Percentiles rank a stretch among this genome's conserved stretches.
phyloP scores from a whole-genome alignment of 2,329 filamentous ascomycete species.

The Macrophomina tecta region DNA sequence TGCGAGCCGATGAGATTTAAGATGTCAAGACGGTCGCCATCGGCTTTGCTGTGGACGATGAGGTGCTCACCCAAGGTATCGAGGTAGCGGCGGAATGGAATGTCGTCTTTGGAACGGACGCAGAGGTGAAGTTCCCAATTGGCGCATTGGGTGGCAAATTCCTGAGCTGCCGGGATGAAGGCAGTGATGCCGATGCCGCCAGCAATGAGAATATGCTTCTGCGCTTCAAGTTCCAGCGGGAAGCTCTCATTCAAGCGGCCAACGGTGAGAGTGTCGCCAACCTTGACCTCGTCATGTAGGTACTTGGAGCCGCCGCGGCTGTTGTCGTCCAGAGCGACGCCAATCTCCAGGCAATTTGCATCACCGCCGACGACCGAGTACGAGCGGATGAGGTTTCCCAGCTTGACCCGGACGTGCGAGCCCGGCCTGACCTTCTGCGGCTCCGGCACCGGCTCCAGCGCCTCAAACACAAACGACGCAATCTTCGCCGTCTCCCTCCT shows the following conservation, averaged over 20 bases:
- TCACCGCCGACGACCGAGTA: constrained; percentile 66
- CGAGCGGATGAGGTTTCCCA: constrained; percentile 60
- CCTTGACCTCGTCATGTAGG: constrained; percentile 57
- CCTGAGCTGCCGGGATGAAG: constrained; percentile 60
- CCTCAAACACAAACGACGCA: constrained; percentile 60
- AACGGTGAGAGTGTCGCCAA: constrained; percentile 59
- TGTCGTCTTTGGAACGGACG: constrained; percentile 58
- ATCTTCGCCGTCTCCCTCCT: constrained; percentile 59
- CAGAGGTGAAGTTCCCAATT: constrained; percentile 65
- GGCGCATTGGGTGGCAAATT: constrained; percentile 36
- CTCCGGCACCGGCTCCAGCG: constrained; percentile 44
- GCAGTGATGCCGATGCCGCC: constrained; percentile 72
- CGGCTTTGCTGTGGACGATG: constrained; percentile 59
- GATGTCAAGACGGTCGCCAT: constrained; percentile 61
- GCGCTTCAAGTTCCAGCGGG: constrained; percentile 54
- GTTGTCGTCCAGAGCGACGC: constrained; percentile 60
- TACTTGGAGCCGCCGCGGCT: constrained; percentile 68
- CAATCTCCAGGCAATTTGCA: constrained; percentile 60
- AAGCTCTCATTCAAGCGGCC: constrained; percentile 59
- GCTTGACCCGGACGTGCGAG: constrained; percentile 62
- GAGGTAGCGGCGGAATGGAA: constrained; percentile 62
- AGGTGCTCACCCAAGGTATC: constrained; percentile 51
- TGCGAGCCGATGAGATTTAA: constrained; percentile 52
- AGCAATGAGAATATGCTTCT: constrained; percentile 67
- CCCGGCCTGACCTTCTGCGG: constrained; percentile 51